Conservation (phyloP, 345 rosid species). For the Pseudoturritis turrita region DNA sequence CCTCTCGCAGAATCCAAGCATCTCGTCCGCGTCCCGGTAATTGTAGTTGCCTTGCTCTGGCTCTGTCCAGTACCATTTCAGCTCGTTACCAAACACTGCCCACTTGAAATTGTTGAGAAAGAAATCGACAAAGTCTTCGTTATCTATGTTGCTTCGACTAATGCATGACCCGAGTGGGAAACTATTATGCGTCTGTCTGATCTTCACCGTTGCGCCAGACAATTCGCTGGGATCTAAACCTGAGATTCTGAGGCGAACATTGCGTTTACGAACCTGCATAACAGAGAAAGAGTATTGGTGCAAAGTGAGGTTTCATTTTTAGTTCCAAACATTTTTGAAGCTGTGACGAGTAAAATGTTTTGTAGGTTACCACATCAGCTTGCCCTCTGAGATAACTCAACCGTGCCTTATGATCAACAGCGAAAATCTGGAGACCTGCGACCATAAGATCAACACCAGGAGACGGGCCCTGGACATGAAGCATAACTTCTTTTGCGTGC, state of each 20-base stretch:
- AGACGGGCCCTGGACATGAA: constrained; percentile 82
- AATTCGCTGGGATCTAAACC: constrained; percentile 38
- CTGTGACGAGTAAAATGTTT: not conserved
- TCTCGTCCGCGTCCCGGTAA: constrained; percentile 80
- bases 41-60: constrained; percentile 68
- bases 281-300: constrained; percentile 5
- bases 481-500: constrained; percentile 72
- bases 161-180: constrained; percentile 90
- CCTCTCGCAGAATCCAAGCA: constrained; percentile 67
- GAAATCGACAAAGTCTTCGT: constrained; percentile 83
- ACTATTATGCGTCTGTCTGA: constrained; percentile 63
- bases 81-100: constrained; percentile 93
- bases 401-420: constrained; percentile 60
- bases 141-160: constrained; percentile 73
- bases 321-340: not conserved
- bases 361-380: constrained; percentile 52
- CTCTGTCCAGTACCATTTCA: constrained; percentile 99
- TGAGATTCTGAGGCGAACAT: constrained; percentile 61
- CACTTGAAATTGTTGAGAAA: constrained; percentile 74
- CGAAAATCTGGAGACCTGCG: constrained; percentile 77
- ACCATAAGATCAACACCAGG: constrained; percentile 77
- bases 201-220: constrained; percentile 49
- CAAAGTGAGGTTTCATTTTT: not conserved
- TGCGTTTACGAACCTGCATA: constrained; percentile 76
- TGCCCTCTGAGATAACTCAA: constrained; percentile 55